Evolutionary conservation across 768 basidiomycete genomes (phyloP), one percentile per base, ranked within the genome.

Genomic region (Nevesoporus exiguus): DNA sequence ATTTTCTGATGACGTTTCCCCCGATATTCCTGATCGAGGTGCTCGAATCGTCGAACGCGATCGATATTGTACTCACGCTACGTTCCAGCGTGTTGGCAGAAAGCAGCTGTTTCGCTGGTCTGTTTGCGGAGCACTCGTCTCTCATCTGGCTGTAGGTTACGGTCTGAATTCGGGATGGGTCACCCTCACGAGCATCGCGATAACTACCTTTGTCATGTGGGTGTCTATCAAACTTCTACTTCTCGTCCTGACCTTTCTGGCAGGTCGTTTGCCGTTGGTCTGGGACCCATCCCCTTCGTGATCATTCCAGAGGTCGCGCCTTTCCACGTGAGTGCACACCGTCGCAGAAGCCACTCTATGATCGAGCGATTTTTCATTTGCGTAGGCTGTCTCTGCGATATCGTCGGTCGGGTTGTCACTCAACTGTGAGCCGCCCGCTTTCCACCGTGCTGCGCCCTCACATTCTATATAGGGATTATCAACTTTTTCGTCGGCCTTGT

Each of bases 271-370:
- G 90, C 94, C 2, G 72, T 88, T 31, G 96, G 95, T 2, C 77
- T 98, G 17, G 96, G 96, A 1, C 94, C 96, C 2, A 74, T 98
- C 31, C 95, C 96, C 0, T 98, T 94, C 65, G 84, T 98, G 36
- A 85, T 98, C 69, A 85, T 96, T 30, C 85, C 93, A 15, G 94
- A 98, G 65, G 83, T 97, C 21, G 87, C 93, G 3, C 93, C 93
- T 2, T 70, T 80, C 47, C 80, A 88, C 62, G 92, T 88, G 68
- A 57, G 89, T 76, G 42, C 13, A 10, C 37, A 39, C 46, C 21
- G 39, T 49, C 22, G 5, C 21, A 50, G 39, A 33, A 29, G 49
- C 13, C 9, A 14, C 3, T 15, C 24, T 40, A 5, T 31, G 9
- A 62, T 30, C 51, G 13, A 36, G 24, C 33, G 37, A 36, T 50